Base-by-base conservation (phyloP, 129 eudicot genomes). In the Centaurea solstitialis region DNA sequence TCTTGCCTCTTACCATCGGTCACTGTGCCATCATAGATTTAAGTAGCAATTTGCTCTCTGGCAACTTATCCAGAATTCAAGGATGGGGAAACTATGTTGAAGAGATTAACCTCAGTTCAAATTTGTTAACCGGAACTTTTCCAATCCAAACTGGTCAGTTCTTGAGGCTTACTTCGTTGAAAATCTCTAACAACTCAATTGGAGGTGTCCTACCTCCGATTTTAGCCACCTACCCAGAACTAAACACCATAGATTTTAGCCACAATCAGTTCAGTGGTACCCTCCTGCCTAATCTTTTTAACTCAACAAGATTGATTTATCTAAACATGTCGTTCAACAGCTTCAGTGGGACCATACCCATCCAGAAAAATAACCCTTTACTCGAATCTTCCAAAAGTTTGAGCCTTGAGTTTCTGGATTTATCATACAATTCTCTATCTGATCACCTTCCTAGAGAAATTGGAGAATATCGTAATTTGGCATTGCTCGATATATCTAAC, bases 11-110 rank as follows among this genome's bases (percentile, higher is more conserved):
- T 37, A 80, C 68, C 75, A 70, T 89, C 59, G 96, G 92, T 20
- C 93, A 89, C 70, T 91, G 96, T 88, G 87, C 93, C 24, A 73
- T 73, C 80, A 81, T 93, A 73, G 98, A 93, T 81, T 85, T 93
- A 74, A 91, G 98, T 67, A 89, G 83, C 23, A 93, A 93, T 86
- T 80, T 84, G 86, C 76, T 93, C 71, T 77, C 90, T 0, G 98
- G 98, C 17, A 87, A 93, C 84, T 6, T 93, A 40, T 91, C 96
- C 40, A 82, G 91, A 80, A 72, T 86, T 53, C 91, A 86, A 80
- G 80, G 85, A 35, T 93, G 98, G 98, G 98, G 98, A 79, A 91
- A 89, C 84, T 89, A 93, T 85, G 91, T 89, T 13, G 97, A 93
- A 77, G 80, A 79, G 76, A 87, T 93, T 43, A 83, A 87, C 18